Evolutionary conservation across 305 asterid species (phyloP), one percentile per base, ranked within the genome.

Genomic region (Fraxinus platypoda): DNA sequence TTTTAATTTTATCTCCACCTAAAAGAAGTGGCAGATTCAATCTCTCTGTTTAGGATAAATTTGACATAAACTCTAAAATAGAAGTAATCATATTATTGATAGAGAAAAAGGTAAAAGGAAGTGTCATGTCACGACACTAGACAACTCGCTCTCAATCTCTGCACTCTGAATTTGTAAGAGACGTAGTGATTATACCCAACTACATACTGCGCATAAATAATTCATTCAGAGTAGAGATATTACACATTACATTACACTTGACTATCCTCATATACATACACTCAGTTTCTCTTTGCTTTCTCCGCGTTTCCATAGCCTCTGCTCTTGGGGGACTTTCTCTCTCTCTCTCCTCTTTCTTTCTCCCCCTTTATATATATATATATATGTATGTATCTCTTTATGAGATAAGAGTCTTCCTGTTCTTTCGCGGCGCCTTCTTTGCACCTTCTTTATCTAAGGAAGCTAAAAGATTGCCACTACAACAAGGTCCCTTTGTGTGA

Each of bases 61-160:
- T 46, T 46, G 57, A 12, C 57, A 52, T 0, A 35, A 38, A 64
- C 57, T 9, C 76, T 54, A 70, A 73, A 75, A 75, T 19, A 79
- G 75, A 79, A 37, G 75, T 81, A 23, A 81, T 74, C 71, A 43
- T 43, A 54, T 1, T 35, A 38, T 25, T 35, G 57, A 76, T 43
- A 30, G 9, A 38, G 66, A 28, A 30, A 41, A 3, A 11, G 72
- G 71, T 75, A 75, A 90, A 30, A 91, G 91, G 97, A 92, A 87
- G 82, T 87, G 94, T 92, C 97, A 92, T 84, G 85, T 92, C 94
- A 92, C 85, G 92, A 91, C 93, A 92, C 75, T 81, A 87, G 93
- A 92, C 97, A 92, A 91, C 93, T 92, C 94, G 89, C 92, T 88
- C 97, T 90, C 93, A 90, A 83, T 87, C 92, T 89, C 93, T 92